Evolutionary conservation across 163 green algal species (phyloP).

Genomic region (Scenedesmus sp.): DNA sequence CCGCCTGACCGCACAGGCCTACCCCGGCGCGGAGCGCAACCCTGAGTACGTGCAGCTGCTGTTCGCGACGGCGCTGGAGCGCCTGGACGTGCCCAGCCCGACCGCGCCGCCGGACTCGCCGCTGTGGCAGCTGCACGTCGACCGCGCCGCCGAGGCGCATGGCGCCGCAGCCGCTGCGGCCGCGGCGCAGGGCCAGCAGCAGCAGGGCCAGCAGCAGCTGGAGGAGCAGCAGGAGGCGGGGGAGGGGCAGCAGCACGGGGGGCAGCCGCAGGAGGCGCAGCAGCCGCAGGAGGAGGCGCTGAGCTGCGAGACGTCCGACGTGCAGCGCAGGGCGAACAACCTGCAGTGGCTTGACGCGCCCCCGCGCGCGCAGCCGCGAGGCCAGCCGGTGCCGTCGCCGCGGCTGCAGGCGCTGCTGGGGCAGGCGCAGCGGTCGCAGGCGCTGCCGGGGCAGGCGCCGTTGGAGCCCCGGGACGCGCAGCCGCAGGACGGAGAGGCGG

Average conservation of each 20-base stretch:
- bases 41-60: slow-evolving; percentile 46
- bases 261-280: too few species aligned
- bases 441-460: background rate
- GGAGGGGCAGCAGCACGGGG: too few species aligned
- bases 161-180: background rate
- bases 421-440: slow-evolving; percentile 4
- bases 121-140: slow-evolving; percentile 8
- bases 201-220: background rate
- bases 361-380: too few species aligned
- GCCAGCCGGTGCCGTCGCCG: background rate
- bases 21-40: slow-evolving; percentile 35
- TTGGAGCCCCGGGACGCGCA: too few species aligned
- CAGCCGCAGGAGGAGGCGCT: too few species aligned
- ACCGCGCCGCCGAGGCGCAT: background rate
- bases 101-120: slow-evolving; percentile 1
- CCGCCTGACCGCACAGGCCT: slow-evolving; percentile 36
- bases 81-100: slow-evolving; percentile 34
- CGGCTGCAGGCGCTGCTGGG: background rate
- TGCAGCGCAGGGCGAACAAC: too few species aligned
- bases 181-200: background rate
- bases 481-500: background rate
- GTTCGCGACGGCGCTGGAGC: slow-evolving; percentile 38
- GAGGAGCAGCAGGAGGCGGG: too few species aligned
- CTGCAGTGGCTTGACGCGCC: background rate
- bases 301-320: too few species aligned